phyloP scores from a whole-genome alignment of 1,139 yeast genomes.

The Lodderomyces margitis region DNA sequence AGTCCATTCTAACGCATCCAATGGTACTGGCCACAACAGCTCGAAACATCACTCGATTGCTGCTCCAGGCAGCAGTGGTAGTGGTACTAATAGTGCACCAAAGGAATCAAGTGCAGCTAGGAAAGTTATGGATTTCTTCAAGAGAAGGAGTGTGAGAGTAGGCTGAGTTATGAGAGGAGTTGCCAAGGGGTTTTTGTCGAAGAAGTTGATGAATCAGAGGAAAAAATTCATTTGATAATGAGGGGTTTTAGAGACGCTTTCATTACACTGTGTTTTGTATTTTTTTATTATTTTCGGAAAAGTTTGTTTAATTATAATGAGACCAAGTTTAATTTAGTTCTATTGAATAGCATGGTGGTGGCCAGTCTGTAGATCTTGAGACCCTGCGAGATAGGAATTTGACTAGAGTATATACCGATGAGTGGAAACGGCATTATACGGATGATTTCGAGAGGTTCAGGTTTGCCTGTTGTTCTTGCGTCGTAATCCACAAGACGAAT shows the following conservation, averaged over 20 bases:
- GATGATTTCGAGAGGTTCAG: too few species aligned
- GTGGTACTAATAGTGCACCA: not conserved
- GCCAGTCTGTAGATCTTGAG: not conserved
- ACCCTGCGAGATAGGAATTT: not conserved
- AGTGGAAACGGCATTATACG: too few species aligned
- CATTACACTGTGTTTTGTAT: not conserved
- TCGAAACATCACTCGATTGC: conserved; percentile 13
- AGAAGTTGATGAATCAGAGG: too few species aligned
- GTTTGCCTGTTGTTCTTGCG: too few species aligned
- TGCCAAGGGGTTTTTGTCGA: too few species aligned
- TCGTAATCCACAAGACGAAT: too few species aligned
- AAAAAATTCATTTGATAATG: too few species aligned
- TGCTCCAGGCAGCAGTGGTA: not conserved
- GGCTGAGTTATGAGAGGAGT: not conserved
- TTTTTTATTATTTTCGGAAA: not conserved
- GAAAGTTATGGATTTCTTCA: conserved; percentile 78
- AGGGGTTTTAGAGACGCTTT: not conserved
- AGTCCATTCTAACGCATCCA: conserved; percentile 7
- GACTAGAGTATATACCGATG: too few species aligned
- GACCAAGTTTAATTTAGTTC: not conserved
- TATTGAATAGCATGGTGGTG: not conserved
- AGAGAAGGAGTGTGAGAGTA: conserved; percentile 59
- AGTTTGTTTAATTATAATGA: not conserved
- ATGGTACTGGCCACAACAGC: not conserved
- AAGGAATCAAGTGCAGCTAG: conserved; percentile 72